Evolutionary conservation across 2,329 filamentous ascomycete species (phyloP).

Genomic region (Nigrospora osmanthi): DNA sequence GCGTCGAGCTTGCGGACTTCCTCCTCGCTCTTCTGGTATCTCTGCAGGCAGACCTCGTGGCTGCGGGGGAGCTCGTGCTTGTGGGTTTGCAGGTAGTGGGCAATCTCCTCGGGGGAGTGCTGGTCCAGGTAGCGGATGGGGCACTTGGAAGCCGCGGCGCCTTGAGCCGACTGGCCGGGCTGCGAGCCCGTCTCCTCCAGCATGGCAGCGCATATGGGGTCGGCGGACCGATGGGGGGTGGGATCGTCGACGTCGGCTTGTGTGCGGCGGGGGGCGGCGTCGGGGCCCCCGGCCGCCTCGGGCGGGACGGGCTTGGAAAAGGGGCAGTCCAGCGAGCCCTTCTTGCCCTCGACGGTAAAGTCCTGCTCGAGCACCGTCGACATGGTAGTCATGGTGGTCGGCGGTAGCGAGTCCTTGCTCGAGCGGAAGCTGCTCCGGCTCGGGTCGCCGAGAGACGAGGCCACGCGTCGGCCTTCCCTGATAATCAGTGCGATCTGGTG

Average conservation of each 20-base stretch:
- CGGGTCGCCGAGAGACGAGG: constrained; percentile 38
- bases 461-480: constrained; percentile 54
- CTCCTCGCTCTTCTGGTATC: constrained; percentile 80
- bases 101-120: constrained; percentile 88
- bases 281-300: constrained; percentile 19
- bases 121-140: constrained; percentile 90
- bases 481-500: constrained; percentile 57
- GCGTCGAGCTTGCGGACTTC: constrained; percentile 84
- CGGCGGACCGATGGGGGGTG: constrained; percentile 40
- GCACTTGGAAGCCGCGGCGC: constrained; percentile 54
- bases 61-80: constrained; percentile 92
- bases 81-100: constrained; percentile 87
- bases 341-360: constrained; percentile 78
- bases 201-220: constrained; percentile 60
- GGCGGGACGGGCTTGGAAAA: constrained; percentile 48
- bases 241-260: constrained; percentile 24
- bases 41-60: constrained; percentile 84
- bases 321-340: constrained; percentile 71
- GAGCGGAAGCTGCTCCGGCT: constrained; percentile 41
- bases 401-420: constrained; percentile 38
- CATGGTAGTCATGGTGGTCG: constrained; percentile 45
- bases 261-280: constrained; percentile 6
- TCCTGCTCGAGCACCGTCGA: constrained; percentile 73
- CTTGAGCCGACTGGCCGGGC: constrained; percentile 38
- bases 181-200: constrained; percentile 51